phyloP scores from a whole-genome alignment of 1,284 basidiomycete species.

The Porogramme epimiltina region DNA sequence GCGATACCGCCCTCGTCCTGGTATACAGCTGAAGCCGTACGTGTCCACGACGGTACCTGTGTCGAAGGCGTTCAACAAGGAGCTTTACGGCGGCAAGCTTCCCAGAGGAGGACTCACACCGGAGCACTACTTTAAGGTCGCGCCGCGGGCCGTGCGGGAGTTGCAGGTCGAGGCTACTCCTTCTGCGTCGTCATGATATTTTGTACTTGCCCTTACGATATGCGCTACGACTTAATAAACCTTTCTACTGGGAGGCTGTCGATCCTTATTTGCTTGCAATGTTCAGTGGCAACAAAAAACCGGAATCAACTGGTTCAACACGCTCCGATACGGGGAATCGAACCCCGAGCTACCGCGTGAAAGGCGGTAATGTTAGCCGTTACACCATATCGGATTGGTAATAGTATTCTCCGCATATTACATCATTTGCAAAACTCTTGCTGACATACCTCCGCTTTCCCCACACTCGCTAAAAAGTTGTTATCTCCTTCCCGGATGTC shows the following conservation, averaged over 20 bases:
- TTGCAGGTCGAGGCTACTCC: too few relatives aligned
- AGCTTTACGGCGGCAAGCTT: constrained; percentile 35
- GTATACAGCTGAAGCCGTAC: constrained; percentile 39
- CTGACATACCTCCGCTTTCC: too few relatives aligned
- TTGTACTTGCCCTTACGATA: not conserved
- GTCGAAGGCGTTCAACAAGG: constrained; percentile 29
- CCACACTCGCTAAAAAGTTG: too few relatives aligned
- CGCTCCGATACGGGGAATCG: constrained; percentile 67
- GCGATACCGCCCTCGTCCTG: too few relatives aligned
- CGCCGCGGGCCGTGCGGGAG: constrained; percentile 18
- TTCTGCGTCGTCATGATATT: not conserved
- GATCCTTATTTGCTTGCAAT: too few relatives aligned
- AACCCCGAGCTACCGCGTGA: constrained; percentile 74
- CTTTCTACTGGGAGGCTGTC: too few relatives aligned
- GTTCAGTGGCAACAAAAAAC: not conserved
- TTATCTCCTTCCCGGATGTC: too few relatives aligned
- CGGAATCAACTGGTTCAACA: not conserved
- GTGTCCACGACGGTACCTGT: constrained; percentile 32
- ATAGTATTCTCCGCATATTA: too few relatives aligned
- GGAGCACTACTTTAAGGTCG: constrained; percentile 31
- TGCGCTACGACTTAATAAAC: too few relatives aligned
- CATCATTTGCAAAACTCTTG: too few relatives aligned
- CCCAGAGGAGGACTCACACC: constrained; percentile 37
- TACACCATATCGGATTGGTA: constrained; percentile 23
- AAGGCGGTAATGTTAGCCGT: constrained; percentile 28